Evolutionary conservation across 1,284 basidiomycete genomes (phyloP), one percentile per base, ranked within the genome.

Genomic region (Mycena sp.): DNA sequence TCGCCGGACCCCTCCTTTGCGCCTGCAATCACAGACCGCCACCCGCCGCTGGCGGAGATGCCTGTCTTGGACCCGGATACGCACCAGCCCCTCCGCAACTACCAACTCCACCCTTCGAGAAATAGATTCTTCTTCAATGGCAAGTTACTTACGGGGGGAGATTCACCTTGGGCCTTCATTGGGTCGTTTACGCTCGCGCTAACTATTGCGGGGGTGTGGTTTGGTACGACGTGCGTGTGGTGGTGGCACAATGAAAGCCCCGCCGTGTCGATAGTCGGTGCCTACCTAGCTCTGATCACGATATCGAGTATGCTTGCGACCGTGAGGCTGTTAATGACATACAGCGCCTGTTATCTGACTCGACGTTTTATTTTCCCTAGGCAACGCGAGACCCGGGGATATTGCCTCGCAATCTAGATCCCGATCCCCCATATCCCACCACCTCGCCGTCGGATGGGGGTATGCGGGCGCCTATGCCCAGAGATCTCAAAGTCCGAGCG

Each of bases 371-470:
- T 9, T 35, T 35, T 9, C 32, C 14, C 9, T 14, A 35, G 17
- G 62, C 65, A 51, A 92, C 92, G 69, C 72, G 88, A 51, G 96
- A 98, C 76, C 96, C 95, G 49, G 95, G 95, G 6, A 95, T 98
- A 64, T 77, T 98, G 28, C 95, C 95, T 11, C 86, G 95, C 3
- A 81, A 91, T 73, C 78, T 98, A 49, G 95, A 98, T 79, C 89
- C 85, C 23, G 87, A 93, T 65, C 95, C 94, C 0, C 94, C 93
- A 10, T 88, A 88, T 68, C 86, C 88, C 30, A 78, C 83, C 9
- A 81, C 75, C 32, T 85, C 82, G 35, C 86, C 88, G 32, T 85
- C 86, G 14, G 87, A 91, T 64, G 87, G 83, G 41, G 86, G 80
- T 26, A 73, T 83, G 53, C 85, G 85, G 61, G 84, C 83, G 54